Conservation (phyloP, 2,329 filamentous ascomycete species). For the Stromatinia cepivora region DNA sequence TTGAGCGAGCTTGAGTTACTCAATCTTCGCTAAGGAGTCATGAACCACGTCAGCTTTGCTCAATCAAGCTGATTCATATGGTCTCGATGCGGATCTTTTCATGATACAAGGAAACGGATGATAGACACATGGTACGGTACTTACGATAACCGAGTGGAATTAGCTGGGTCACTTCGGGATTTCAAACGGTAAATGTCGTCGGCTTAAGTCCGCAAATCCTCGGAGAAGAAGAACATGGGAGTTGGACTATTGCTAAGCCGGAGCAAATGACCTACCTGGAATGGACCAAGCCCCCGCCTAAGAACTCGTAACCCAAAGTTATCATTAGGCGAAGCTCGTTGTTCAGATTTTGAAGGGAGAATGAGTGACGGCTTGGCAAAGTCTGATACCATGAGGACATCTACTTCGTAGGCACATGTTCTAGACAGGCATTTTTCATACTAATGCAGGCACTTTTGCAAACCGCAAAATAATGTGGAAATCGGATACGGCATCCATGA, state of each 20-base stretch:
- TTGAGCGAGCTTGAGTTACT: not conserved
- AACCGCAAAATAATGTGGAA: not conserved
- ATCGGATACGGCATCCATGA: not conserved
- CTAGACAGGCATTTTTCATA: not conserved
- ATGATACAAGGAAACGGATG: not conserved
- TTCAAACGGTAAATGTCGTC: not conserved
- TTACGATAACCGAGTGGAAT: constrained; percentile 2
- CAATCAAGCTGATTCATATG: constrained; percentile 16
- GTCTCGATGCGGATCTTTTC: not conserved
- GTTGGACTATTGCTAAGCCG: not conserved
- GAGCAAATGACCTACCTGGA: not conserved
- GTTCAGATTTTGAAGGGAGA: not conserved
- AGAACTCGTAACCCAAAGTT: not conserved
- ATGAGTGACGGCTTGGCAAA: not conserved
- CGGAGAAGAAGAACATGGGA: not conserved
- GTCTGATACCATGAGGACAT: not conserved
- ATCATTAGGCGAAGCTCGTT: not conserved
- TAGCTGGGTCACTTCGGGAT: not conserved
- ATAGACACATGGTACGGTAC: not conserved
- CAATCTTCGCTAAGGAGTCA: not conserved
- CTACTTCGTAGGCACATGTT: not conserved
- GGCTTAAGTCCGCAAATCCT: constrained; percentile 7
- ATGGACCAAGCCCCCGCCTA: not conserved
- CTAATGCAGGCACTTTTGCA: constrained; percentile 10
- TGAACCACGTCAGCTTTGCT: constrained; percentile 8